Evolutionary conservation across 345 rosid genomes (phyloP), one percentile per base, ranked within the genome.

Genomic region (Mercurialis annua): DNA sequence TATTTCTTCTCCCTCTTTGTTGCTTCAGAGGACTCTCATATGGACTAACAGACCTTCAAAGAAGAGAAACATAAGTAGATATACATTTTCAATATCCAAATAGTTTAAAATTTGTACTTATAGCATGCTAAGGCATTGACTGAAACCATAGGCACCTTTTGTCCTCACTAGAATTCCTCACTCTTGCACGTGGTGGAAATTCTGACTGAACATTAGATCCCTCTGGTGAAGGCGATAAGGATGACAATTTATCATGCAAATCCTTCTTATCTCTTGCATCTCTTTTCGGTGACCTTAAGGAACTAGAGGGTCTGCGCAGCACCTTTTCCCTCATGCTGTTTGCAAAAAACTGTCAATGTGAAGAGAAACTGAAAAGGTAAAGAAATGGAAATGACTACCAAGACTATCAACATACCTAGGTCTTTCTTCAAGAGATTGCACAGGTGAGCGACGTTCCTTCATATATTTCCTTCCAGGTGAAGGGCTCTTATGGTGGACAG

Each of bases 341-440:
- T 43, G 46, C 34, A 61, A 17, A 50, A 46, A 7, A 59, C n/a
- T 33, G 10, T 18, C 24, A 33, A 11, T 26, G 36, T 57, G 51
- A 48, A 54, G 29, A 47, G 21, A 9, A 26, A 34, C 29, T 5
- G 21, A 50, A 61, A 44, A 20, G 33, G 14, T 6, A 24, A 17
- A 20, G 48, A 6, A n/a, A 49, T 24, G 44, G 30, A 36, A 60
- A 47, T 68, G 15, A 18, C 44, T 20, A 31, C 7, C 64, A 71
- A 5, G 66, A 18, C 46, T 38, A 64, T 36, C 27, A 48, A 27
- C 62, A 61, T 78, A 92, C 98, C 89, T 78, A 36, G 66, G 65
- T 78, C 76, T 80, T 76, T 68, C 90, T 72, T 70, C 71, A 36
- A 76, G 78, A 76, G 81, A 80, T 42, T 64, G 82, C 16, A 50